Evolutionary conservation across 192 early-diverging fungal genomes (phyloP), one percentile per base, ranked within the genome.

Genomic region (Coemansia sp.): DNA sequence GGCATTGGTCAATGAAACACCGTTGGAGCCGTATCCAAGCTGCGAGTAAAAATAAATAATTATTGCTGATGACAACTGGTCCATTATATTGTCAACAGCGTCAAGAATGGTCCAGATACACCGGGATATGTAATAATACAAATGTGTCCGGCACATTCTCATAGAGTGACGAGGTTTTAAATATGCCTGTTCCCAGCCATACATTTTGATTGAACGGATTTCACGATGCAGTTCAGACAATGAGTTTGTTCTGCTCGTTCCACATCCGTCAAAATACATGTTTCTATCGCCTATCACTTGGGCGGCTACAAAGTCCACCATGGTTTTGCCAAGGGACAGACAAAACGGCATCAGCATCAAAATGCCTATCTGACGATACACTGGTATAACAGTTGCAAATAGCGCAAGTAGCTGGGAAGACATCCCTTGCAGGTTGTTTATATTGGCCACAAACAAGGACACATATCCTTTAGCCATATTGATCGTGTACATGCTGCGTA

Each of bases 111-210:
- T 18, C 40, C 40, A 15, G 17, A 38, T 10, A 7, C 6, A 34
- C 7, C 32, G 32, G 10, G 10, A 1, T 34, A 34, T 34, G 7
- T 34, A 34, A 34, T 34, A 34, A 34, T 34, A 34, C 32, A 34
- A 6, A 34, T 34, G 32, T 34, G 32, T 10, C 32, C 10, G 2
- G 32, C 32, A 34, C 32, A 34, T 6, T 60, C 38, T 20, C 20
- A 30, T 15, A 18, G 26, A 46, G 52, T 17, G 7, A 10, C 23
- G 31, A 60, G 15, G 15, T 21, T 47, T n/a, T 5, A 15, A 38
- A 28, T 70, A 59, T 23, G 51, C 40, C 5, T 37, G 38, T 38
- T 70, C 68, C 68, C 68, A 70, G 3, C 68, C 68, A 43, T 58
- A 64, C 40, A 64, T 37, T 38, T 70, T 70, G 44, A 71, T 64